Conservation (phyloP, 352 stramenopile species). For the Phytophthora europaea region DNA sequence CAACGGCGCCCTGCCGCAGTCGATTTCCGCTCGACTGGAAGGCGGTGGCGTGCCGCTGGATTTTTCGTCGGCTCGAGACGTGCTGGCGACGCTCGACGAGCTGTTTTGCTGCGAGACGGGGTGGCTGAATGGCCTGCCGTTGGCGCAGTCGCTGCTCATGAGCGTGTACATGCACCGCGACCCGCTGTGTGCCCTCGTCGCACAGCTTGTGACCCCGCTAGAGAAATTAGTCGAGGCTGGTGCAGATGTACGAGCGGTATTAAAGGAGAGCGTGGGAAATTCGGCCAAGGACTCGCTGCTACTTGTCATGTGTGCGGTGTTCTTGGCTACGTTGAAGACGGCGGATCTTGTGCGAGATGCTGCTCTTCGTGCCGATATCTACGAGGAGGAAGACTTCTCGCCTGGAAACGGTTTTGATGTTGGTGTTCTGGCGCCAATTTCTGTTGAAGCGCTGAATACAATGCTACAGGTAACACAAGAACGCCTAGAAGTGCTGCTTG, state of each 20-base stretch:
- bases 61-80: slow-evolving; percentile 73
- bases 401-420: slow-evolving; percentile 75
- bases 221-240: slow-evolving; percentile 33
- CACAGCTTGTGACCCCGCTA: slow-evolving; percentile 46
- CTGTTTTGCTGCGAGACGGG: slow-evolving; percentile 81
- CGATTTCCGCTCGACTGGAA: slow-evolving; percentile 64
- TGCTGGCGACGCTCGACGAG: slow-evolving; percentile 81
- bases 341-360: slow-evolving; percentile 82
- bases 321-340: slow-evolving; percentile 80
- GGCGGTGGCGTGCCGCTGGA: slow-evolving; percentile 53
- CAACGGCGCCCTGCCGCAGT: slow-evolving; percentile 61
- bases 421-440: slow-evolving; percentile 51
- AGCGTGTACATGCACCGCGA: slow-evolving; percentile 91
- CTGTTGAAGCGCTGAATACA: slow-evolving; percentile 44
- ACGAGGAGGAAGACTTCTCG: slow-evolving; percentile 97
- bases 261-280: slow-evolving; percentile 45
- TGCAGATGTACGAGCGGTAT: slow-evolving; percentile 38
- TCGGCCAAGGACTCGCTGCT: slow-evolving; percentile 64
- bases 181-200: slow-evolving; percentile 78
- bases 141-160: slow-evolving; percentile 91
- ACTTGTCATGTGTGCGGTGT: slow-evolving; percentile 78
- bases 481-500: slow-evolving; percentile 53
- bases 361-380: slow-evolving; percentile 94
- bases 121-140: slow-evolving; percentile 87
- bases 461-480: slow-evolving; percentile 61